phyloP scores from a whole-genome alignment of 768 basidiomycete species.

The Lactarius evosmus region DNA sequence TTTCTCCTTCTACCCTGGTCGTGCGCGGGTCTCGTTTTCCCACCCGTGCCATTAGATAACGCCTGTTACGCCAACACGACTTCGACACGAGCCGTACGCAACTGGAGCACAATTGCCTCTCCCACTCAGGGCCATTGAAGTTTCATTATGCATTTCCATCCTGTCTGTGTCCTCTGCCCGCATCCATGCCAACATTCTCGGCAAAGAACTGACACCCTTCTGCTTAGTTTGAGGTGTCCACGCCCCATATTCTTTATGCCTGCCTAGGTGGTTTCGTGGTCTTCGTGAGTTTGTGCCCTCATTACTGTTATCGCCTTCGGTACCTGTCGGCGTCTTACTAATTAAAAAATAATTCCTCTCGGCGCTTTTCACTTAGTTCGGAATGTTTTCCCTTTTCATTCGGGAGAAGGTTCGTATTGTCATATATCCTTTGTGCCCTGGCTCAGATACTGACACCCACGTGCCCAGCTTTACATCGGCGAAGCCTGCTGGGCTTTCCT shows the following conservation, averaged over 20 bases:
- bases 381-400: conserved; percentile 91
- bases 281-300: conserved; percentile 44
- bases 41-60: not conserved
- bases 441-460: conserved; percentile 5
- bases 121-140: not conserved
- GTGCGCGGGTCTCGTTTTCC: not conserved
- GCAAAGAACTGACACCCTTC: conserved; percentile 8
- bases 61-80: conserved; percentile 11
- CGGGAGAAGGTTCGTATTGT: conserved; percentile 66
- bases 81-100: conserved; percentile 5
- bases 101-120: not conserved
- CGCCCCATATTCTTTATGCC: conserved; percentile 74
- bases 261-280: conserved; percentile 81
- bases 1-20: not conserved
- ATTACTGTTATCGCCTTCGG: not conserved
- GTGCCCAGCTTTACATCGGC: conserved; percentile 75
- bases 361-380: conserved; percentile 54
- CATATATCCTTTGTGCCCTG: not conserved
- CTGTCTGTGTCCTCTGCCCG: conserved; percentile 37
- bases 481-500: conserved; percentile 96
- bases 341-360: not conserved
- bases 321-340: not conserved
- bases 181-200: not conserved
- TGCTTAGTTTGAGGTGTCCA: conserved; percentile 54
- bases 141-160: conserved; percentile 46